Base-by-base conservation (phyloP, 2,329 filamentous ascomycete genomes). In the Pestalotiopsis sp. region DNA sequence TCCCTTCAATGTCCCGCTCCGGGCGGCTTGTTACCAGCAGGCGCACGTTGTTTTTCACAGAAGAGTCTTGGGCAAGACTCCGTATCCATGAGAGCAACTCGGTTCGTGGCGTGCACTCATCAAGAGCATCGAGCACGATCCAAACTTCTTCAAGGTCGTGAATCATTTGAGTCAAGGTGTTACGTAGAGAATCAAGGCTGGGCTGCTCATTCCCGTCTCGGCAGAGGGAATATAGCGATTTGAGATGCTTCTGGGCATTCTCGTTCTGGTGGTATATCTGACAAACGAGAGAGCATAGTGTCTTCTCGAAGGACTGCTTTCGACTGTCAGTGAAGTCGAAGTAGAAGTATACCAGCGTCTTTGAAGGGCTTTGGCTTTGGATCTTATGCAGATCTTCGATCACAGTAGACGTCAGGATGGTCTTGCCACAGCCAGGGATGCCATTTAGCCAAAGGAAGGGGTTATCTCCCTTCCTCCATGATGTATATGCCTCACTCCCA, bases 391-490 rank as follows among this genome's bases (percentile, higher is more conserved):
- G 63, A 64, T 77, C 66, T 68, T 79, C 64, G 20, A 82, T 73
- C 38, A 83, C 70, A 1, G 75, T 79, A 4, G 78, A 81, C 68
- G 77, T 78, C 1, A 83, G 74, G 65, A 83, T 73, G 0, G 80
- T 82, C 70, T 83, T 83, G 11, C 82, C 81, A 63, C 81, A 83
- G 41, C 81, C 81, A 20, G 79, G 75, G 23, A 81, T 81, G 1
- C 81, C 79, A 70, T 81, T 66, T 3, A 83, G 75, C 80, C 79
- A 83, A 0, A 82, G 68, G 66, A 75, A 74, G 4, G 77, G 80
- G 12, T 73, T 73, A 17, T 64, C 27, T 14, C 62, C 57, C 1
- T 36, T 70, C 68, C 77, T 81, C 81, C 80, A 83, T 13, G 61
- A 57, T 0, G 13, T 17, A 67, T 78, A 82, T 4, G 67, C n/a